phyloP scores from a whole-genome alignment of 208 protist genomes.

The Leishmania arabica region DNA sequence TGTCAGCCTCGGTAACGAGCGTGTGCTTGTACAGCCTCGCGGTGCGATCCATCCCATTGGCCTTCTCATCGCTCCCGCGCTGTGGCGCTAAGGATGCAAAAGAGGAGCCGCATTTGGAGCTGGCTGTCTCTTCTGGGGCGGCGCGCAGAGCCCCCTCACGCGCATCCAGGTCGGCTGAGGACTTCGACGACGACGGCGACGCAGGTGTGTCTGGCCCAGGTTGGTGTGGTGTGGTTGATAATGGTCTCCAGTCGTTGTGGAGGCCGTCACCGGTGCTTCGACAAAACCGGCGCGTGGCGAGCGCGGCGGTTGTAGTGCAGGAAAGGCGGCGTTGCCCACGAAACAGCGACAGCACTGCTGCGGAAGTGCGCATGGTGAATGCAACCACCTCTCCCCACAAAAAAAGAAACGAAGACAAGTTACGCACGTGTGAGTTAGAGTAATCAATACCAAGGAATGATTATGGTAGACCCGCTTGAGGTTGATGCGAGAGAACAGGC shows the following conservation, averaged over 20 bases:
- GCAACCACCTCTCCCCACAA: not conserved
- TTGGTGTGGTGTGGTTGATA: not conserved
- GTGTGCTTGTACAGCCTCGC: constrained; percentile 43
- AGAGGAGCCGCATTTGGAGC: constrained; percentile 58
- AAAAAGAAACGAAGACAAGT: not conserved
- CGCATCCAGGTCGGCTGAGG: not conserved
- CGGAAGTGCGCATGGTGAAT: not conserved
- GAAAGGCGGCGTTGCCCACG: not conserved
- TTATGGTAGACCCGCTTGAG: not conserved
- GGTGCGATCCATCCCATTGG: not conserved
- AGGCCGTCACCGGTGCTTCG: not conserved
- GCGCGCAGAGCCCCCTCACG: not conserved
- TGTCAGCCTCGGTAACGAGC: constrained; percentile 35
- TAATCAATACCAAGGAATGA: not conserved
- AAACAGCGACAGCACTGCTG: not conserved
- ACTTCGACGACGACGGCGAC: not conserved
- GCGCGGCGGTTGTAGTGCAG: not conserved
- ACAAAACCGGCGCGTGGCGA: not conserved
- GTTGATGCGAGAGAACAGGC: not conserved
- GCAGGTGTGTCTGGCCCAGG: not conserved
- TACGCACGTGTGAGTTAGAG: not conserved
- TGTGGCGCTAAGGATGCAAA: constrained; percentile 54
- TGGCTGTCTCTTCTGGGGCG: constrained; percentile 19
- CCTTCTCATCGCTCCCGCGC: not conserved
- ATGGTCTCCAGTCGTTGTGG: not conserved